Percentiles rank a stretch among this genome's conserved stretches.
phyloP scores from a whole-genome alignment of 352 stramenopile genomes.

The Globisporangium carolinianum region DNA sequence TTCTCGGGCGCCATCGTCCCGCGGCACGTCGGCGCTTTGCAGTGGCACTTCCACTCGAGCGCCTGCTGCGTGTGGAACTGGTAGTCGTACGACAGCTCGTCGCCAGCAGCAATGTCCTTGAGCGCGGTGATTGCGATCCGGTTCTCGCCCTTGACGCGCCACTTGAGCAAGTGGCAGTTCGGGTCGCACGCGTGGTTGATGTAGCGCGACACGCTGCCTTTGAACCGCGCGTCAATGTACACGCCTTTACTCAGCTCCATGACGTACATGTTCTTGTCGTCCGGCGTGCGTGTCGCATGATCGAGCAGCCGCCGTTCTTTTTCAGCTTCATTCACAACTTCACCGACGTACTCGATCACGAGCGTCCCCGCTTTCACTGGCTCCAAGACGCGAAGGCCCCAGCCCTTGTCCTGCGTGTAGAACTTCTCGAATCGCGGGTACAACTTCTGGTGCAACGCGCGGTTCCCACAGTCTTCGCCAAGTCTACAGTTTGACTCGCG shows the following conservation, averaged over 20 bases:
- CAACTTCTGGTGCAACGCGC: conserved; percentile 75
- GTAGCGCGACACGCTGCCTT: conserved; percentile 93
- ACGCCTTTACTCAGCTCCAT: conserved; percentile 90
- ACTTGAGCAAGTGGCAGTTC: conserved; percentile 94
- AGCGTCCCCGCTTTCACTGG: conserved; percentile 78
- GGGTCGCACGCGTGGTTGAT: conserved; percentile 97
- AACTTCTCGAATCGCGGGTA: conserved; percentile 74
- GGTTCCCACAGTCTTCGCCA: conserved; percentile 90
- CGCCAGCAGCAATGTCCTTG: conserved; percentile 81
- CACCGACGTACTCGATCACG: conserved; percentile 93
- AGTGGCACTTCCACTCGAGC: conserved; percentile 86
- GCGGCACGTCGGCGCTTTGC: conserved; percentile 69
- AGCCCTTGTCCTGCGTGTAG: conserved; percentile 86
- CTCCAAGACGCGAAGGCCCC: conserved; percentile 82
- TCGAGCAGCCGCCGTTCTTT: conserved; percentile 84
- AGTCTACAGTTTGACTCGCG: conserved; percentile 88
- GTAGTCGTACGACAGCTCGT: conserved; percentile 95
- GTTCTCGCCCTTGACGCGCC: conserved; percentile 90
- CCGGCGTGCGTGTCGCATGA: conserved; percentile 80
- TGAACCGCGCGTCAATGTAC: conserved; percentile 93
- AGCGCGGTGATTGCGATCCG: conserved; percentile 91
- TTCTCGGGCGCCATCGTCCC: conserved; percentile 85
- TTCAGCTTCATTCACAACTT: conserved; percentile 92
- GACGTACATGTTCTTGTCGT: conserved; percentile 96
- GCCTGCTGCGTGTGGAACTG: conserved; percentile 88